These are phyloP conservation scores for Mucuna pruriens DNA, from an alignment of 306 rosid genomes.

Conservation along the genomic window DNA sequence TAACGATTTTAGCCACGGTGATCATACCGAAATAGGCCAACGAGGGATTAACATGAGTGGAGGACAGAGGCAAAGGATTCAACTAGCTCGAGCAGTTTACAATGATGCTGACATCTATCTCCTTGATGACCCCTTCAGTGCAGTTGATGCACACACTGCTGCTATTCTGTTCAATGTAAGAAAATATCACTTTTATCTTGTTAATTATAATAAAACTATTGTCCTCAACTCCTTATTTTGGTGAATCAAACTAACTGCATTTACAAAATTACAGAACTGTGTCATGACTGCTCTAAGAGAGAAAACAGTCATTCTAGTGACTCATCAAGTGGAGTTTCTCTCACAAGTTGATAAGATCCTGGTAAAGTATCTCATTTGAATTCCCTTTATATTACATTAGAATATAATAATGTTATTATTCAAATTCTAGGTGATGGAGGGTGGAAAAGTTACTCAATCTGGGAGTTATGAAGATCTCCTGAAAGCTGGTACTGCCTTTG, in stretches of 20 bases:
- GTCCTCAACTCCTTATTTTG: background rate
- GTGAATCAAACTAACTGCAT: background rate
- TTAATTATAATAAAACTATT: background rate
- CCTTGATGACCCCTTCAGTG: slow-evolving; percentile 9
- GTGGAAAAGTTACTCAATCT: slow-evolving; percentile 5
- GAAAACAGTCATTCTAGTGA: slow-evolving; percentile 11
- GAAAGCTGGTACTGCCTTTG: background rate
- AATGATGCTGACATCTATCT: slow-evolving; percentile 3
- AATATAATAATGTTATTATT: background rate
- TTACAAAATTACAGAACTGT: background rate
- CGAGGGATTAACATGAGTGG: slow-evolving; percentile 23
- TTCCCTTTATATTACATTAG: background rate
- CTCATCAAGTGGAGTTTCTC: slow-evolving; percentile 26
- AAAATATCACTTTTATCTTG: background rate
- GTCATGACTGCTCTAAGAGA: slow-evolving; percentile 10
- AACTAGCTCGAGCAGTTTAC: slow-evolving; percentile 17
- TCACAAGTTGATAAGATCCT: background rate
- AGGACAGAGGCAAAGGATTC: slow-evolving; percentile 20
- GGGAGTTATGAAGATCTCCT: slow-evolving; percentile 6
- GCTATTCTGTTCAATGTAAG: background rate
- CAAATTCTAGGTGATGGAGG: background rate
- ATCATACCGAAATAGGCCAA: slow-evolving; percentile 14
- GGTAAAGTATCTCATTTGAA: background rate
- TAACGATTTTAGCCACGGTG: slow-evolving; percentile 7
- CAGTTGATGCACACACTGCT: slow-evolving; percentile 19